phyloP scores from a whole-genome alignment of 805 yeast genomes.

The Myxozyma neotropica region DNA sequence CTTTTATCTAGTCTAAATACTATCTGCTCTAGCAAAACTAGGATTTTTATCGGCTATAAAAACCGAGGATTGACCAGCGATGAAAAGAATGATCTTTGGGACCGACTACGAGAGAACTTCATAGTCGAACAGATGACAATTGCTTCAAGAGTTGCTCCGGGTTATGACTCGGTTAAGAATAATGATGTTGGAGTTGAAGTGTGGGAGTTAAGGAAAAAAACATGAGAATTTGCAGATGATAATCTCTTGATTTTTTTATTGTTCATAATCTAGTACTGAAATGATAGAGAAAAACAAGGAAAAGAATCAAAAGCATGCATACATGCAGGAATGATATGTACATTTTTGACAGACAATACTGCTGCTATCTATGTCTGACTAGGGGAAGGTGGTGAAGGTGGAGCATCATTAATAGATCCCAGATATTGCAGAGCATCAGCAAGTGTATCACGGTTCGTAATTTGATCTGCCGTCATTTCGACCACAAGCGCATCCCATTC shows the following conservation, averaged over 20 bases:
- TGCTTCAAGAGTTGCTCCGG: conserved; percentile 8
- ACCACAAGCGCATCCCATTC: conserved; percentile 60
- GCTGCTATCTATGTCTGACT: too few relatives aligned
- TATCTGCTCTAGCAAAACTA: conserved; percentile 10
- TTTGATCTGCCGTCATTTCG: conserved; percentile 33
- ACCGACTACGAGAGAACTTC: background rate
- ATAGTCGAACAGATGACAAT: background rate
- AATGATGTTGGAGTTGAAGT: conserved; percentile 24
- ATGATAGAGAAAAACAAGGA: too few relatives aligned
- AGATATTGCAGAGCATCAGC: conserved; percentile 15
- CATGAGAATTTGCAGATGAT: background rate
- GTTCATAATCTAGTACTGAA: too few relatives aligned
- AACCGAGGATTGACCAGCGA: conserved; percentile 24
- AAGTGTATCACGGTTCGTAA: conserved; percentile 2
- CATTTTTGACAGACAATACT: too few relatives aligned
- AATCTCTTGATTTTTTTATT: too few relatives aligned
- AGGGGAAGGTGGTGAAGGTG: too few relatives aligned
- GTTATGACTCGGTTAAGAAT: background rate
- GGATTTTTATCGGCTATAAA: conserved; percentile 29
- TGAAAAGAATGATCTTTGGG: conserved; percentile 18
- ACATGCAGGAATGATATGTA: too few relatives aligned
- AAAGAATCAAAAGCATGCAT: too few relatives aligned
- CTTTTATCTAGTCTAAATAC: conserved; percentile 16
- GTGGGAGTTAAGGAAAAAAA: conserved; percentile 16
- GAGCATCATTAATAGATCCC: too few relatives aligned